Evolutionary conservation across 495 filamentous ascomycete species (phyloP), one percentile per base, ranked within the genome.

Genomic region (Thermochaetoides thermophila): DNA sequence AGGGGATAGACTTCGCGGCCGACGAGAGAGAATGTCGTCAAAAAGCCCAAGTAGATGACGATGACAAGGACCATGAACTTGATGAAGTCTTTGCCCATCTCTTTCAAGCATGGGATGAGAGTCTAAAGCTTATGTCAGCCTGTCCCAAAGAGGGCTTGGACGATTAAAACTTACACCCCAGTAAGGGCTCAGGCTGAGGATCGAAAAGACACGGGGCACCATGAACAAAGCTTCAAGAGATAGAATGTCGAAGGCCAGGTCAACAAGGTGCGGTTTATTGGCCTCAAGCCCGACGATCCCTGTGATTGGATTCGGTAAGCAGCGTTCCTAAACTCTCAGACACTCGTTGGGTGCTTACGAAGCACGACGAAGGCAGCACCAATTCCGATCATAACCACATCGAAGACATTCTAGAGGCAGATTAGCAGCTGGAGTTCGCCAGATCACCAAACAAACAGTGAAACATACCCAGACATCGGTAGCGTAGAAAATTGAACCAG

Each of bases 51-150:
- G 48, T 91, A 93, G 42, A 93, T 59, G 34, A 94, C 74, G 29
- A 79, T 57, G 14, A 96, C 82, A n/a, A 94, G 65, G 9, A 81
- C 75, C 49, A 87, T 70, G 53, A 94, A 94, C 40, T 87, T 87
- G 46, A 89, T 55, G 47, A 93, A 93, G 38, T 89, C 82, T 57
- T 85, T 92, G 13, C 83, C 85, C 84, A 89, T 89, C 56, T 89
- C 83, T 52, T 85, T 87, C 30, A 92, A 64, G 41, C 84, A 85
- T 3, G 83, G 84, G 35, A 92, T 84, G 58, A 73, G 39, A 4
- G 56, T 57, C 37, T 53, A 20, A 4, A 3, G 12, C 2, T 21
- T 1, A 19, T 3, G 7, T n/a, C 11, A 27, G 23, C 1, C 4
- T n/a, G n/a, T n/a, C n/a, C n/a, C n/a, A n/a, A n/a, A n/a, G n/a